phyloP scores from a whole-genome alignment of 1,139 yeast genomes.

The Starmera stellimalicola region DNA sequence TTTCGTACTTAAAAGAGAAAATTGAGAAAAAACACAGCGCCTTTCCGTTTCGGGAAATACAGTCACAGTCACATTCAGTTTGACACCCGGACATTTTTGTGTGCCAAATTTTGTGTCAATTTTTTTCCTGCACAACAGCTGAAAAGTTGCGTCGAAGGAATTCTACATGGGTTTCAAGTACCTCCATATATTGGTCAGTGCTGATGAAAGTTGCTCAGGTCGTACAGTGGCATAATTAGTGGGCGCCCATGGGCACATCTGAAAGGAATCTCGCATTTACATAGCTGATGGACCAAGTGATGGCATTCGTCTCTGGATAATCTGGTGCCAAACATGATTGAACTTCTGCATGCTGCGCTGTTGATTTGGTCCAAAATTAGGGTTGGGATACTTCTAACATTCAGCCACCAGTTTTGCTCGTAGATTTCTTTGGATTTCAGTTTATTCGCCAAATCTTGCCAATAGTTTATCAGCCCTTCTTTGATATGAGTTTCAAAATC shows the following conservation, averaged over 20 bases:
- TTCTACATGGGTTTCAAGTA: too few species aligned
- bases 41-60: not conserved
- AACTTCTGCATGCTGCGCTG: conserved; percentile 60
- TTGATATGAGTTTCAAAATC: conserved; percentile 20
- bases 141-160: too few species aligned
- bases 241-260: conserved; percentile 90
- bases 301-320: conserved; percentile 36
- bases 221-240: conserved; percentile 49
- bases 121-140: too few species aligned
- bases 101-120: too few species aligned
- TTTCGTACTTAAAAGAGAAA: too few species aligned
- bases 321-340: conserved; percentile 65
- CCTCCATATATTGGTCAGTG: too few species aligned
- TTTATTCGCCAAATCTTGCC: conserved; percentile 29
- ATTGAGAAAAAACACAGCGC: too few species aligned
- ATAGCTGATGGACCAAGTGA: conserved; percentile 31
- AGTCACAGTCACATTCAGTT: not conserved
- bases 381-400: conserved; percentile 33
- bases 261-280: conserved; percentile 51
- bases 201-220: conserved; percentile 8
- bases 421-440: conserved; percentile 7
- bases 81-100: not conserved
- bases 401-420: conserved; percentile 24
- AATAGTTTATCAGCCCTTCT: conserved; percentile 31
- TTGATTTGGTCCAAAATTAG: conserved; percentile 41